Evolutionary conservation across 2,329 filamentous ascomycete species (phyloP).

Genomic region (Fusarium floridanum): DNA sequence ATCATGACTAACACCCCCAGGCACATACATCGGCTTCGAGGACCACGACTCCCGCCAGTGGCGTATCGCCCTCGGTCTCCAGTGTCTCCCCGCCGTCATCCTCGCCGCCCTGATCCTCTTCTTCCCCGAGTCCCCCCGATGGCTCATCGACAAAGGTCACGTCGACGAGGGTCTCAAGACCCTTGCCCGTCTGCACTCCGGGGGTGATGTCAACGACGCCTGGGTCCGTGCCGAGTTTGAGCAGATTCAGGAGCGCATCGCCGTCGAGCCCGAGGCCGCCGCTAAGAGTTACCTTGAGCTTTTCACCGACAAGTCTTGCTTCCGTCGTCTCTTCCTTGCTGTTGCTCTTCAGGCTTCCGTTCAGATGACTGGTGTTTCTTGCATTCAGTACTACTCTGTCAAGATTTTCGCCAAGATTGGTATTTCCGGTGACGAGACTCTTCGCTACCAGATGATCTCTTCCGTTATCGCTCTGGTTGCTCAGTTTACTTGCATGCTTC

Average conservation of each 20-base stretch:
- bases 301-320: conserved; percentile 71
- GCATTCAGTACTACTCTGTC: conserved; percentile 82
- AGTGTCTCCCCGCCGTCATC: conserved; percentile 76
- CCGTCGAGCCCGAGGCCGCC: conserved; percentile 74
- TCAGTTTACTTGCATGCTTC: conserved; percentile 75
- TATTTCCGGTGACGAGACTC: conserved; percentile 72
- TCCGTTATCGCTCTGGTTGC: conserved; percentile 77
- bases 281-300: conserved; percentile 79
- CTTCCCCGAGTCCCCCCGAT: conserved; percentile 80
- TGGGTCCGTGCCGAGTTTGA: conserved; percentile 81
- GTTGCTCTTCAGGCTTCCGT: conserved; percentile 77
- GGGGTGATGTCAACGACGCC: conserved; percentile 73
- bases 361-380: conserved; percentile 82
- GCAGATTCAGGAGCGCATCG: conserved; percentile 76
- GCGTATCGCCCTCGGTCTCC: conserved; percentile 70
- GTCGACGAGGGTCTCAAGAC: conserved; percentile 74
- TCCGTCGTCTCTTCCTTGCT: conserved; percentile 79
- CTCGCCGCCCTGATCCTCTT: conserved; percentile 73
- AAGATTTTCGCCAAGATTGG: conserved; percentile 77
- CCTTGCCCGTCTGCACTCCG: conserved; percentile 76
- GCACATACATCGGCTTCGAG: conserved; percentile 48
- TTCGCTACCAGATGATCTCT: conserved; percentile 83
- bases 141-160: conserved; percentile 81
- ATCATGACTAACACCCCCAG: conserved; percentile 34
- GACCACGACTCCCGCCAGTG: conserved; percentile 49